Evolutionary conservation across 2,329 filamentous ascomycete genomes (phyloP), one percentile per base, ranked within the genome.

Genomic region (Epichloe typhina): DNA sequence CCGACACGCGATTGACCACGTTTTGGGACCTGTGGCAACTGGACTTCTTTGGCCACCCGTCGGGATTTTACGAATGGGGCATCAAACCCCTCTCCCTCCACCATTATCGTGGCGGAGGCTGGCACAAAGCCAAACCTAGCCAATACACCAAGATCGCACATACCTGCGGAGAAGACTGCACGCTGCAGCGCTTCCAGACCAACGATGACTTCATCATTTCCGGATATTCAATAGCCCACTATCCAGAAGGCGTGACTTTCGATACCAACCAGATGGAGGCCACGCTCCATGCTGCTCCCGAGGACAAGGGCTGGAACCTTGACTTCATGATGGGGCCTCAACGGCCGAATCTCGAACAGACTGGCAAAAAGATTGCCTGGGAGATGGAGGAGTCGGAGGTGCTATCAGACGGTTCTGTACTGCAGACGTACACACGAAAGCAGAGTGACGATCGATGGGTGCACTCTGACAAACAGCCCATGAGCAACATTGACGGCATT

Each of bases 11-110:
- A n/a, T 62, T 83, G 48, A 79, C 76, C 2, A 69, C 74, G 13
- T 64, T 82, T 51, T 72, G 73, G 58, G 75, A 77, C 37, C 69
- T 83, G 12, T 81, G 75, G 66, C 80, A 83, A 61, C 69, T 83
- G 23, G 80, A 83, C 58, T 66, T 83, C 45, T 71, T 73, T 52
- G 75, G 74, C 46, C 77, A 83, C 59, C 75, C 78, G 3, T 77
- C 77, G 0, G 80, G 80, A 4, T 82, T 83, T 64, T 83, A 82
- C 63, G 80, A 83, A 64, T 74, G 75, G 39, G 77, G 77, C 33
- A 72, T 79, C 55, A 72, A 74, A 55, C 79, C 80, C 1, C 68
- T 82, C 21, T 80, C 76, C 7, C 70, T 83, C 21, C 80, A 83
- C 63, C 79, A 83, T 66, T 83, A 80, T 70, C 80, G 80, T 58